Evolutionary conservation across 805 yeast genomes (phyloP), one percentile per base, ranked within the genome.

Genomic region (Myxozyma monticola): DNA sequence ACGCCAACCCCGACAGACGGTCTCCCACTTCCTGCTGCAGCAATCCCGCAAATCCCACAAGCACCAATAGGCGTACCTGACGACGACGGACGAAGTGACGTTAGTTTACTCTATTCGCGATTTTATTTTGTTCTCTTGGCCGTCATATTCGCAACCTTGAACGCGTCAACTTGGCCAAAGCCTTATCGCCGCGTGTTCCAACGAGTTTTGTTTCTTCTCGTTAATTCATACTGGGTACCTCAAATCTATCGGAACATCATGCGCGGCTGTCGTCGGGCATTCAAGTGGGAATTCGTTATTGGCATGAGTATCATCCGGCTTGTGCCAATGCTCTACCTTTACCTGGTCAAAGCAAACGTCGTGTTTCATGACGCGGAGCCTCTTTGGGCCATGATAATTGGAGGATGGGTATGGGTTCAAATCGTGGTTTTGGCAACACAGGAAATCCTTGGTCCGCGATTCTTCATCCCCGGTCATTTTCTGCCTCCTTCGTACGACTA

Each of bases 401-500:
- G 70, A 0, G 51, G 66, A 0, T 89, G 95, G 90, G 60, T 85
- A 24, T 45, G 66, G 14, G 31, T 80, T 4, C 96, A 90, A 68
- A 67, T 88, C 0, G 50, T 68, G 0, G 47, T 85, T 1, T 64
- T 90, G 21, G 75, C 72, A 43, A 67, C 82, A 5, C 97, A 90
- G 65, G 80, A 79, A 44, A 56, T 75, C 6, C 68, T 85, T 29
- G 96, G 96, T 0, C 80, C 96, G 0, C 74, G 96, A 53, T 88
- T 88, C 74, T 85, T 93, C 75, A 68, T 90, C 28, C 91, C 90
- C 18, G 83, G 79, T 21, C 33, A 75, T 40, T 76, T 81, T 67
- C 71, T 88, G 31, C 95, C 96, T n/a, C 79, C 84, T 55, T 81
- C 90, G 0, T 89, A 88, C 62, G 83, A 88, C 57, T 90, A 90